These are phyloP conservation scores for Pterocarpus santalinus DNA, from an alignment of 306 rosid species.

Conservation along the genomic window DNA sequence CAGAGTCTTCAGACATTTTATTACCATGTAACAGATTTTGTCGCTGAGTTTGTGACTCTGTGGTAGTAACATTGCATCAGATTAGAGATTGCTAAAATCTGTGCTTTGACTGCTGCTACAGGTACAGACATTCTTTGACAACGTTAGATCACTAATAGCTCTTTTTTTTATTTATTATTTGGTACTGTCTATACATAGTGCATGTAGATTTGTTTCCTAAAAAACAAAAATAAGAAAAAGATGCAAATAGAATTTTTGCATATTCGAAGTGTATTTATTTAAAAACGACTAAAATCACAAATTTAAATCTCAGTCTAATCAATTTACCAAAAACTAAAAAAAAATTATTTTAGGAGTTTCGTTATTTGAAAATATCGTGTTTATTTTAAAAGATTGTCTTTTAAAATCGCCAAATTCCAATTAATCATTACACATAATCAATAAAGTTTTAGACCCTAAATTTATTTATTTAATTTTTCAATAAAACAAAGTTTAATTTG, in stretches of 20 bases:
- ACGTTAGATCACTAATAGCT: conserved; percentile 11
- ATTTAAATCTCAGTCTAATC: too few relatives aligned
- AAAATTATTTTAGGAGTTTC: too few relatives aligned
- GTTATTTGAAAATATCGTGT: too few relatives aligned
- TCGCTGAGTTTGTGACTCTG: conserved; percentile 40
- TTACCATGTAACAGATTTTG: conserved; percentile 35
- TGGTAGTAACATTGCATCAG: conserved; percentile 13
- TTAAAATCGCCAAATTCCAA: not conserved
- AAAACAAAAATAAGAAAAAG: too few relatives aligned
- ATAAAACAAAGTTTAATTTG: not conserved
- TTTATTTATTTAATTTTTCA: not conserved
- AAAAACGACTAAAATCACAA: too few relatives aligned
- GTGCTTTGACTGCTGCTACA: conserved; percentile 39
- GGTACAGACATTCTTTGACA: conserved; percentile 40
- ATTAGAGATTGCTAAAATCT: conserved; percentile 43
- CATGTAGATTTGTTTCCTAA: too few relatives aligned
- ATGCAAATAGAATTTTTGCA: not conserved
- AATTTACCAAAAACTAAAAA: too few relatives aligned
- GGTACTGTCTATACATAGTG: too few relatives aligned
- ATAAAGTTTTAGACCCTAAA: not conserved
- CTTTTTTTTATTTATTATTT: too few relatives aligned
- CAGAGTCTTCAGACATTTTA: conserved; percentile 45
- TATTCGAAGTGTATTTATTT: not conserved
- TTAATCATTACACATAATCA: not conserved
- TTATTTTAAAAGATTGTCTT: not conserved